Conservation (phyloP, 441 rosid genomes). For the Corymbia calophylla region DNA sequence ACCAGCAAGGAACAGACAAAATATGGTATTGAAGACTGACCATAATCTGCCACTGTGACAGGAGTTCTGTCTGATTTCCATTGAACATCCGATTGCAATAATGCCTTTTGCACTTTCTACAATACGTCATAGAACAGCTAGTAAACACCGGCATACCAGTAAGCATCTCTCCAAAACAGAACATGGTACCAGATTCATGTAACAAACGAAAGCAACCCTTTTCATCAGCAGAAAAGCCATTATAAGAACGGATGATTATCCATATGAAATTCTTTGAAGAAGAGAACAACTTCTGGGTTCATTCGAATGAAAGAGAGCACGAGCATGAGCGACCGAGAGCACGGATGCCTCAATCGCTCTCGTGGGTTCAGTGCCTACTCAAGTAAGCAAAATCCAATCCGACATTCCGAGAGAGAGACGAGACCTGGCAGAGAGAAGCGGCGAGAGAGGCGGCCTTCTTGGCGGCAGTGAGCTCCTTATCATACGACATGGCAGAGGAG, state of each 20-base stretch:
- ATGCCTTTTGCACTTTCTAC: slow-evolving; percentile 77
- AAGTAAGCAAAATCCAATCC: not conserved
- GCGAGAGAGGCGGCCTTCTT: slow-evolving; percentile 85
- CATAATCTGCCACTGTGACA: slow-evolving; percentile 95
- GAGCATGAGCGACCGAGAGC: not conserved
- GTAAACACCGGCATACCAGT: not conserved
- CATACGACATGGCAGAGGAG: slow-evolving; percentile 47
- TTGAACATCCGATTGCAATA: slow-evolving; percentile 75
- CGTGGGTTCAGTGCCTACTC: not conserved
- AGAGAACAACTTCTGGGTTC: not conserved
- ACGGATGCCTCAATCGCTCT: not conserved
- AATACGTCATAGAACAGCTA: slow-evolving; percentile 1
- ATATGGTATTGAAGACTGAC: slow-evolving; percentile 23
- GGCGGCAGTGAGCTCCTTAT: slow-evolving; percentile 77
- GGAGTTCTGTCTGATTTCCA: slow-evolving; percentile 83
- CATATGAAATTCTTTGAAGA: not conserved
- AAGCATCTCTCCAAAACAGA: not conserved
- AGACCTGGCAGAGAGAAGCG: slow-evolving; percentile 85
- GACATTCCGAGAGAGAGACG: not conserved
- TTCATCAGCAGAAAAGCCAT: not conserved
- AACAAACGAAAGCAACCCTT: not conserved
- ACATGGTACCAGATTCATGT: not conserved
- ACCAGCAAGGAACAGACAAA: not conserved
- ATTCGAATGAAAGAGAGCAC: not conserved
- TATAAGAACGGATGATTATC: not conserved